phyloP scores from a whole-genome alignment of 208 protist genomes.

The Herpetomonas muscarum region DNA sequence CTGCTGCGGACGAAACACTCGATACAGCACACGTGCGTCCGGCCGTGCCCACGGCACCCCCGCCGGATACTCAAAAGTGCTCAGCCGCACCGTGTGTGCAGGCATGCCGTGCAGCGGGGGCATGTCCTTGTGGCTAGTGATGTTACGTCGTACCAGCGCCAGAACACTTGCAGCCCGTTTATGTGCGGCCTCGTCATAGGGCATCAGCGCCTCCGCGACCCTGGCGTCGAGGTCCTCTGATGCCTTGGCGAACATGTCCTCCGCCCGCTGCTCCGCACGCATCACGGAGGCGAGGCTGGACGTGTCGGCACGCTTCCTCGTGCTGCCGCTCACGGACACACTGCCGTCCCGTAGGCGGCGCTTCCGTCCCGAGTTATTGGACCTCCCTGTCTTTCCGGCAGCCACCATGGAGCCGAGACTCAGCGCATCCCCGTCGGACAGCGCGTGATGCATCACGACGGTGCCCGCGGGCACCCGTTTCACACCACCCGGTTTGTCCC shows the following conservation, averaged over 20 bases:
- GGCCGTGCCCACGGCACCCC: constrained; percentile 47
- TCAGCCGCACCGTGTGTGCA: not conserved
- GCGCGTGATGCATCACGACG: constrained; percentile 37
- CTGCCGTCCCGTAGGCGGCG: no score
- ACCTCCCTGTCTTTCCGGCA: not conserved
- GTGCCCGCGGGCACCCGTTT: constrained; percentile 30
- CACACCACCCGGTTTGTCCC: constrained; percentile 21
- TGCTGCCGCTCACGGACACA: not conserved
- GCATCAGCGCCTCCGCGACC: not conserved
- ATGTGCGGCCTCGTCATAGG: not conserved
- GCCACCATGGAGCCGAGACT: constrained; percentile 27
- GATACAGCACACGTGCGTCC: constrained; percentile 67
- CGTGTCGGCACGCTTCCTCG: constrained; percentile 12
- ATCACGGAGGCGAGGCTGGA: constrained; percentile 13
- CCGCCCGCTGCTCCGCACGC: constrained; percentile 2
- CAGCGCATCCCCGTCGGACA: constrained; percentile 21
- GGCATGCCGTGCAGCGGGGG: constrained; percentile 60
- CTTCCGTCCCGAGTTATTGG: not conserved
- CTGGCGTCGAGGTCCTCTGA: constrained; percentile 27
- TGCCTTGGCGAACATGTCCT: constrained; percentile 12
- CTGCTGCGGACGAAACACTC: constrained; percentile 38
- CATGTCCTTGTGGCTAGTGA: constrained; percentile 22
- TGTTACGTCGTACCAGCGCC: no score
- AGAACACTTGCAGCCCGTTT: no score
- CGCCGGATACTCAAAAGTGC: constrained; percentile 9